phyloP scores from a whole-genome alignment of 73 alveolate genomes.

The Symbiodinium natans region DNA sequence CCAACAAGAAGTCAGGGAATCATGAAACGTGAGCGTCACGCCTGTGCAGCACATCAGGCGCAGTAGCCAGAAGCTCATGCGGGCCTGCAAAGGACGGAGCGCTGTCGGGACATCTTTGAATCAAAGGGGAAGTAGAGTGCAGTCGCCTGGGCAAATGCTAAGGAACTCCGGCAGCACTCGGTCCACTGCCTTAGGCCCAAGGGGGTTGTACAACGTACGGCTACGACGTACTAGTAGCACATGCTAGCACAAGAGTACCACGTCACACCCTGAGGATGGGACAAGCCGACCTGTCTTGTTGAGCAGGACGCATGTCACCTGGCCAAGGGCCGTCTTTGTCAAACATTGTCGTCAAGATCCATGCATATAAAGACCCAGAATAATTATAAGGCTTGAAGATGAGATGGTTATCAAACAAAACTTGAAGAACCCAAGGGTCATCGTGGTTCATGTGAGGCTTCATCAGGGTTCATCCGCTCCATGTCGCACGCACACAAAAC shows the following conservation, averaged over 20 bases:
- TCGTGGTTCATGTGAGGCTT: too few species aligned
- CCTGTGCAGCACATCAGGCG: conserved; percentile 76
- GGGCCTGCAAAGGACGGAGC: conserved; percentile 22
- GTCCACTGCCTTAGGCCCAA: conserved; percentile 54
- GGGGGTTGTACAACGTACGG: too few species aligned
- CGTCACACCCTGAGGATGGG: not conserved
- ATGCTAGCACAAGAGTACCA: too few species aligned
- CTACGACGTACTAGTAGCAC: too few species aligned
- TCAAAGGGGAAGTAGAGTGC: not conserved
- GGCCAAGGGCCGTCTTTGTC: not conserved
- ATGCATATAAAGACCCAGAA: too few species aligned
- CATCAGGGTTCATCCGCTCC: too few species aligned
- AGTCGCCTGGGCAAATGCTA: conserved; percentile 67
- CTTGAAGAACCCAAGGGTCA: too few species aligned
- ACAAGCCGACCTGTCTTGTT: conserved; percentile 74
- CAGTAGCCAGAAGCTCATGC: conserved; percentile 43
- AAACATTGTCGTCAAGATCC: too few species aligned
- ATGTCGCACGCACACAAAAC: too few species aligned
- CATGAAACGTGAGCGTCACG: not conserved
- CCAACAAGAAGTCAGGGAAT: too few species aligned
- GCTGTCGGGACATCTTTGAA: not conserved
- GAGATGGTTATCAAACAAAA: too few species aligned
- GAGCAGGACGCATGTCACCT: conserved; percentile 74
- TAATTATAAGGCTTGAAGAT: too few species aligned
- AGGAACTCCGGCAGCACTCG: conserved; percentile 84